Evolutionary conservation across 108 stramenopile species (phyloP), one percentile per base, ranked within the genome.

Genomic region (Poteriospumella lacustris): DNA sequence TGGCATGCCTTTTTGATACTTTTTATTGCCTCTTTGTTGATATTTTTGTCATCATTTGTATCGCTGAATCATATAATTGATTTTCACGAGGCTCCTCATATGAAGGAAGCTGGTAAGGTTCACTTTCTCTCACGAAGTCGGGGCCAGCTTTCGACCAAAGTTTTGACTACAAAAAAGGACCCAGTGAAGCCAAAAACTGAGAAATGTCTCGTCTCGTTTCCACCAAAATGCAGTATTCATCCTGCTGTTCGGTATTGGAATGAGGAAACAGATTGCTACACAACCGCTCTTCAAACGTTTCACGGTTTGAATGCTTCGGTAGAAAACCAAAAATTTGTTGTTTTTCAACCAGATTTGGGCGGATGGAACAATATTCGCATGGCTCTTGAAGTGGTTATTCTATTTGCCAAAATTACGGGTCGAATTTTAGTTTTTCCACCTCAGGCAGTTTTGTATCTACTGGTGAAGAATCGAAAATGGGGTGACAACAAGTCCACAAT

Each of bases 361-460:
- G 76, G 76, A n/a, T 77, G 59, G 76, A 77, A 77, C 41, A 77
- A 77, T 33, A 58, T 77, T 31, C 60, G 73, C 0, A 40, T 75
- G 3, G 41, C 41, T 28, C 38, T 58, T 19, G 73, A 75, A 43
- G 44, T n/a, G n/a, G 44, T 28, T 19, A 2, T 75, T 0, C 1
- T 26, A 0, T 41, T 75, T n/a, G 73, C 73, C 39, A 1, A n/a
- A 0, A 43, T 43, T 1, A 42, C 73, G 52, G 73, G 73, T 39
- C 52, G 73, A 12, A 26, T 56, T 2, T 43, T 75, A 1, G 73
- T 75, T 19, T 39, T 75, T 0, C 73, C 73, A 39, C 73, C 73
- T 12, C 12, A 64, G 12, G 38, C 38, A 3, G 15, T 3, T 9
- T 12, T 64, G 9, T 64, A 64, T 15, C 62, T 64, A 9, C 38